phyloP scores from a whole-genome alignment of 75 land plant species.

The Adiantum capillusveneris region DNA sequence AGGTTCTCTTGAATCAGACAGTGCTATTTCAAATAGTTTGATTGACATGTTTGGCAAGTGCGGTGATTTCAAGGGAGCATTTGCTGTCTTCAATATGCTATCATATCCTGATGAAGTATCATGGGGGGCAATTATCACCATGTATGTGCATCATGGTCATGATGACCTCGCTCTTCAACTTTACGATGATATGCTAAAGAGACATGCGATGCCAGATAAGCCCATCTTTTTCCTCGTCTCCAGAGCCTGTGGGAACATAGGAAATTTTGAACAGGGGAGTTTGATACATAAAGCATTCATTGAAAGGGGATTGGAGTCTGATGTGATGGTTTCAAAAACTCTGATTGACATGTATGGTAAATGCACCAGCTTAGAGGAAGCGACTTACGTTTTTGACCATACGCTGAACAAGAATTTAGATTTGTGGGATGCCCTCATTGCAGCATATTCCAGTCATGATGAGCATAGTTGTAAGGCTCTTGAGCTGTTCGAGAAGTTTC shows the following conservation, averaged over 20 bases:
- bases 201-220: slow-evolving; percentile 26
- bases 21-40: slow-evolving; percentile 34
- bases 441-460: slow-evolving; percentile 12
- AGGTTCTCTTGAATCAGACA: slow-evolving; percentile 19
- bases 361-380: slow-evolving; percentile 8
- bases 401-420: slow-evolving; percentile 18
- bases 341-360: slow-evolving; percentile 31
- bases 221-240: not conserved
- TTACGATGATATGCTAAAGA: slow-evolving; percentile 28
- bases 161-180: slow-evolving; percentile 23
- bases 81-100: slow-evolving; percentile 34
- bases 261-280: not conserved
- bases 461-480: slow-evolving; percentile 15
- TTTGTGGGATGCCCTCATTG: slow-evolving; percentile 35
- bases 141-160: slow-evolving; percentile 22
- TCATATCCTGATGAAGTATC: slow-evolving; percentile 38
- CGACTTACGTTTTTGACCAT: slow-evolving; percentile 27
- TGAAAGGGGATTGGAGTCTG: not conserved
- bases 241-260: not conserved
- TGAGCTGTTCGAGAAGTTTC: slow-evolving; percentile 27
- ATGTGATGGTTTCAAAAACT: slow-evolving; percentile 22
- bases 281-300: not conserved
- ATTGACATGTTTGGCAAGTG: slow-evolving; percentile 67
- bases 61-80: slow-evolving; percentile 25
- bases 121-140: slow-evolving; percentile 47